Conservation (phyloP, 352 stramenopile genomes). For the Peronospora farinosa region DNA sequence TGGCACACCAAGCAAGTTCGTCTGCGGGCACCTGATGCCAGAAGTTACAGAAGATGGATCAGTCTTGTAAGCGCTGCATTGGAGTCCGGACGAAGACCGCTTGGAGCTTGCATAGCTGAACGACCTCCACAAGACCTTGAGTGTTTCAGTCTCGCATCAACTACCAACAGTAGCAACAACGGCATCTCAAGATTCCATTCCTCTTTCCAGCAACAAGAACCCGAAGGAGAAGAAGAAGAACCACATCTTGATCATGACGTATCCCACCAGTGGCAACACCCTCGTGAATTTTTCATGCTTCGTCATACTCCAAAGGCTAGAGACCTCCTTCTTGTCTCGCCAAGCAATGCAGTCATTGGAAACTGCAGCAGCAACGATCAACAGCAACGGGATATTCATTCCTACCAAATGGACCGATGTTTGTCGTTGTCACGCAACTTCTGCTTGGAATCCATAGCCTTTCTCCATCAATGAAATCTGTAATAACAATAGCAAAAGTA, state of each 20-base stretch:
- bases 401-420: background rate
- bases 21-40: conserved; percentile 22
- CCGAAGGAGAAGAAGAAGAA: conserved; percentile 5
- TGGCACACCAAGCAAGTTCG: conserved; percentile 25
- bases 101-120: conserved; percentile 12
- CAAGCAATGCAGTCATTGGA: conserved; percentile 20
- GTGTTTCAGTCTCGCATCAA: conserved; percentile 25
- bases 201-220: conserved; percentile 7
- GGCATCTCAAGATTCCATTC: conserved; percentile 10
- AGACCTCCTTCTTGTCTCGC: background rate
- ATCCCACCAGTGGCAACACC: background rate
- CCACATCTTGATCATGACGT: conserved; percentile 1
- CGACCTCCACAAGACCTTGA: conserved; percentile 10
- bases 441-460: conserved; percentile 6
- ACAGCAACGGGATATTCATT: background rate
- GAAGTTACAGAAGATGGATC: conserved; percentile 23
- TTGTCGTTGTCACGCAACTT: conserved; percentile 4
- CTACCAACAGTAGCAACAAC: conserved; percentile 24
- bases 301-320: conserved; percentile 3
- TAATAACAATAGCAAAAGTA: conserved; percentile 8
- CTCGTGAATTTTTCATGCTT: conserved; percentile 17
- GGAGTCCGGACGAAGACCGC: conserved; percentile 24
- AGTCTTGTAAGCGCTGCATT: conserved; percentile 19
- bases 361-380: conserved; percentile 14
- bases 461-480: conserved; percentile 16